phyloP scores from a whole-genome alignment of 2,329 filamentous ascomycete species.

The Colletotrichum limetticola region DNA sequence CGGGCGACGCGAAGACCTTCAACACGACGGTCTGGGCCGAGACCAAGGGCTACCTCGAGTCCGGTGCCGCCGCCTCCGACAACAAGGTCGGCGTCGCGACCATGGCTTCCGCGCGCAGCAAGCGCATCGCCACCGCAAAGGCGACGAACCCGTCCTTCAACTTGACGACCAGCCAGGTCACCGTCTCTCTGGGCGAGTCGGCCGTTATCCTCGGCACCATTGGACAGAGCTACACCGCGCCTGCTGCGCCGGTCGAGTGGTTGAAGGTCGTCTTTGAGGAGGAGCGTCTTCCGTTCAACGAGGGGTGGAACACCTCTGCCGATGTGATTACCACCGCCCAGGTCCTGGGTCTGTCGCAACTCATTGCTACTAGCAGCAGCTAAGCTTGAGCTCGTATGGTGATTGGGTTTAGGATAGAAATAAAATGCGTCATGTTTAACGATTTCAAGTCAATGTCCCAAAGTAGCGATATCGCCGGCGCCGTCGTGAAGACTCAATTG shows the following conservation, averaged over 20 bases:
- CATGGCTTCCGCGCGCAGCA: slow-evolving; percentile 42
- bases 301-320: slow-evolving; percentile 19
- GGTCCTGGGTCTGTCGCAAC: slow-evolving; percentile 24
- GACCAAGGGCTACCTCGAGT: slow-evolving; percentile 26
- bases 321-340: slow-evolving; percentile 14
- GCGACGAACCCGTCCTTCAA: slow-evolving; percentile 26
- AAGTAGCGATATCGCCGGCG: background rate
- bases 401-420: background rate
- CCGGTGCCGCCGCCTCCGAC: slow-evolving; percentile 28
- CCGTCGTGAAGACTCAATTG: background rate
- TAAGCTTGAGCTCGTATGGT: background rate
- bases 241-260: slow-evolving; percentile 27
- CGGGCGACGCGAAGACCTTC: slow-evolving; percentile 44
- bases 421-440: background rate
- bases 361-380: slow-evolving; percentile 22
- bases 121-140: slow-evolving; percentile 39
- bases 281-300: slow-evolving; percentile 29
- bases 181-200: slow-evolving; percentile 36
- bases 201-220: slow-evolving; percentile 36
- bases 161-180: slow-evolving; percentile 37
- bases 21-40: slow-evolving; percentile 40
- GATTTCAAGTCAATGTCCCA: background rate
- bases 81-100: slow-evolving; percentile 39
- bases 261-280: slow-evolving; percentile 25
- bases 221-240: slow-evolving; percentile 30